Evolutionary conservation across 495 filamentous ascomycete genomes (phyloP), one percentile per base, ranked within the genome.

Genomic region (Neurospora cerealis): DNA sequence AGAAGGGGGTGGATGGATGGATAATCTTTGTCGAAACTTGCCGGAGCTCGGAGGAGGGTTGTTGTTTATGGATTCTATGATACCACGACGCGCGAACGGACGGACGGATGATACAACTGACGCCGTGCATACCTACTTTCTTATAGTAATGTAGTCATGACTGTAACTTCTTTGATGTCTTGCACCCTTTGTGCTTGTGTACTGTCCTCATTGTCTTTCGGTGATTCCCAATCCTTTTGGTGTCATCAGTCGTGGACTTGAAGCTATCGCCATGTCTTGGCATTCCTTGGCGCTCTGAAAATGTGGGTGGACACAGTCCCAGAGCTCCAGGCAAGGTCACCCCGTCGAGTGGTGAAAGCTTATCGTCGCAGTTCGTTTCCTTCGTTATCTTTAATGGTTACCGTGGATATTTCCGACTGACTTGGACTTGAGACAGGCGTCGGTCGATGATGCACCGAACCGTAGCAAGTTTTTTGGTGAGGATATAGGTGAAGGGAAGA

Each of bases 301-400:
- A 0, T 13, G 48, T 28, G 13, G 5, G 24, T 60, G 48, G 48
- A 93, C 76, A 87, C 84, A 71, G 87, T 92, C 46, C 83, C 84
- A 72, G 75, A 82, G 37, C 77, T 79, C 5, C 83, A 92, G 74
- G 91, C 91, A 9, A 81, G 90, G 66, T 93, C 81, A 28, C 48
- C 48, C 48, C 48, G 21, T 60, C 24, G 11, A 54, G 11, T 13
- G 1, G 11, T 13, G 11, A 60, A 32, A 60, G 2, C 2, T 60
- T 60, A 60, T 60, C 24, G 24, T n/a, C n/a, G n/a, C n/a, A n/a
- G n/a, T n/a, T n/a, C 38, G 0, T 11, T 39, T 39, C 7, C 10
- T 39, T 39, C 38, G 38, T 11, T 8, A 0, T 39, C 37, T 28
- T n/a, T n/a, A n/a, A n/a, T n/a, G n/a, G n/a, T n/a, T n/a, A n/a